A percentile compares a stretch with the other conserved stretches of the same genome.
These are phyloP conservation scores for Cardiospermum halicacabum DNA, from an alignment of 345 rosid genomes.

Conservation along the genomic window DNA sequence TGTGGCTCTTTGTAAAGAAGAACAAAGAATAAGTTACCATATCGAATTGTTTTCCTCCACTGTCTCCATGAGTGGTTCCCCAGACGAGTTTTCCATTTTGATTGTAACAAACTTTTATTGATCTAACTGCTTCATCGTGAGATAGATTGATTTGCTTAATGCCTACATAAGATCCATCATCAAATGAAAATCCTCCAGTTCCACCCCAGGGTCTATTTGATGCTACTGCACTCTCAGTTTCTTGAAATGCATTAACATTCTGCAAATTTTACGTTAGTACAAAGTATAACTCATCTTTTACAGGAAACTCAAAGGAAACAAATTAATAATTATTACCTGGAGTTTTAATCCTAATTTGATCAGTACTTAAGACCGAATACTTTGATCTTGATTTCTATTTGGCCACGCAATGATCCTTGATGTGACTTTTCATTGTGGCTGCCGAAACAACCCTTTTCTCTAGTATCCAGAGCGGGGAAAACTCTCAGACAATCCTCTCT, in stretches of 20 bases:
- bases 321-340: constrained; percentile 54
- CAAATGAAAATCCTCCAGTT: constrained; percentile 53
- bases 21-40: too few species aligned
- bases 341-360: constrained; percentile 23
- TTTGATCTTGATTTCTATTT: too few species aligned
- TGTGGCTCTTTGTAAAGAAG: too few species aligned
- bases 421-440: constrained; percentile 1
- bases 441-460: constrained; percentile 42
- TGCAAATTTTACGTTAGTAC: too few species aligned
- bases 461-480: too few species aligned
- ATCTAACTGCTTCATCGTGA: constrained; percentile 61
- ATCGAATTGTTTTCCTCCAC: constrained; percentile 66
- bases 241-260: too few species aligned
- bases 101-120: constrained; percentile 62
- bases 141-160: constrained; percentile 68
- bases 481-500: too few species aligned
- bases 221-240: too few species aligned
- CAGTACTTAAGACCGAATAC: too few species aligned
- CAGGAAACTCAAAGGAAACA: too few species aligned
- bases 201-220: constrained; percentile 99
- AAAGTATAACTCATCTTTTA: too few species aligned
- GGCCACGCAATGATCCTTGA: too few species aligned
- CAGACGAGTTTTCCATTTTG: constrained; percentile 61
- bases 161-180: constrained; percentile 68
- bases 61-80: constrained; percentile 91